A percentile compares a stretch with the other conserved stretches of the same genome.
Evolutionary conservation across 352 stramenopile genomes (phyloP).

Genomic region (Halophytophthora batemanensis): DNA sequence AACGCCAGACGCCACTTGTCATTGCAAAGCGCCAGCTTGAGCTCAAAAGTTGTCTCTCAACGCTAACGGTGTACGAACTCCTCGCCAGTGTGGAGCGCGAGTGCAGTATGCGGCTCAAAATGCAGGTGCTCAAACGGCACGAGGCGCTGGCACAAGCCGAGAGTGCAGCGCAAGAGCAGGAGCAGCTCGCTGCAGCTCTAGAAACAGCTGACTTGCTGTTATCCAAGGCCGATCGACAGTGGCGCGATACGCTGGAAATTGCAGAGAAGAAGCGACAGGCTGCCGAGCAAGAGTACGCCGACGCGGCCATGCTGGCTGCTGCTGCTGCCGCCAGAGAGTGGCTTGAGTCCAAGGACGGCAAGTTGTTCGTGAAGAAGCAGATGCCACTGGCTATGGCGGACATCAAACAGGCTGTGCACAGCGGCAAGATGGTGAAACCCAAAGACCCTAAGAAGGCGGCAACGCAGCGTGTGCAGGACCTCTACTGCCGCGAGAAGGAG

Average conservation of each 20-base stretch:
- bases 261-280: slow-evolving; percentile 37
- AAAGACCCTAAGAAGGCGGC: slow-evolving; percentile 54
- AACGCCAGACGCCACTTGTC: slow-evolving; percentile 54
- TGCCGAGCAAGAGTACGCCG: slow-evolving; percentile 32
- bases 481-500: slow-evolving; percentile 35
- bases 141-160: slow-evolving; percentile 20
- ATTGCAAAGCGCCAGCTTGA: slow-evolving; percentile 46
- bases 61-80: slow-evolving; percentile 35
- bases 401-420: slow-evolving; percentile 49
- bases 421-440: slow-evolving; percentile 45
- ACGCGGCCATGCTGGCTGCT: slow-evolving; percentile 23
- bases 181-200: slow-evolving; percentile 30
- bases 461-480: slow-evolving; percentile 32
- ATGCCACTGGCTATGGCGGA: slow-evolving; percentile 33
- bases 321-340: slow-evolving; percentile 22
- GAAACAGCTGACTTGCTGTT: slow-evolving; percentile 23
- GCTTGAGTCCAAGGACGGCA: slow-evolving; percentile 66
- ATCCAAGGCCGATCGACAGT: slow-evolving; percentile 30
- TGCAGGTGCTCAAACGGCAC: slow-evolving; percentile 49
- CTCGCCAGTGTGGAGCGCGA: slow-evolving; percentile 40
- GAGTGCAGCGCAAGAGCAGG: slow-evolving; percentile 7
- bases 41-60: slow-evolving; percentile 20
- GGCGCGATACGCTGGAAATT: slow-evolving; percentile 27
- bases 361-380: slow-evolving; percentile 59
- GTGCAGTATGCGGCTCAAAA: slow-evolving; percentile 62